Evolutionary conservation across 352 stramenopile species (phyloP), one percentile per base, ranked within the genome.

Genomic region (Phytophthora nicotianae): DNA sequence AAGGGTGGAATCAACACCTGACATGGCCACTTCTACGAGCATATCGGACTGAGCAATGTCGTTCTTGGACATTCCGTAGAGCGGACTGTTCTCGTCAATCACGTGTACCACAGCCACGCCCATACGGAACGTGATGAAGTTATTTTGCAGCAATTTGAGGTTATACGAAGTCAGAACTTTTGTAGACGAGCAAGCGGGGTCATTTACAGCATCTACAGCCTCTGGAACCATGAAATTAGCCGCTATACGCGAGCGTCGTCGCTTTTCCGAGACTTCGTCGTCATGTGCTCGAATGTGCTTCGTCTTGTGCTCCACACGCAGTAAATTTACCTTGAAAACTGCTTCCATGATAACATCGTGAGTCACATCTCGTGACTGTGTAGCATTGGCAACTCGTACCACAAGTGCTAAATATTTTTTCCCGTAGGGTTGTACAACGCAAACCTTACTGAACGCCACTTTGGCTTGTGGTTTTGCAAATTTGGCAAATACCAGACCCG

Each of bases 41-140:
- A 91, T 91, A 65, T 95, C 79, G 2, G 83, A 85, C 19, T 66
- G 67, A 3, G 62, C 62, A 50, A 94, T 72, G 11, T 91, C 81
- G 19, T 58, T 64, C 53, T 88, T 71, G 0, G 54, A 89, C 65
- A 92, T 77, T 1, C 79, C 76, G 23, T 74, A 89, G 13, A 95
- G 57, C 19, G 83, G 86, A 49, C 79, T 90, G 29, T 72, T 72
- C 46, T 81, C 81, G 41, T 91, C 79, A 45, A 95, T 90, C 17
- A 95, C 63, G 27, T 95, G 86, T 29, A 95, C 83, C 7, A 91
- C 79, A 3, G 85, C 83, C 17, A 95, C 67, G 33, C 82, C 83
- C 79, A 95, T 91, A 23, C 86, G 86, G 50, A 95, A 93, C 32
- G 85, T 92, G 55, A 95, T 91, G 35, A 93, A 95, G 38, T 92